Conservation (phyloP, 805 yeast species). For the Metschnikowia rubicola region DNA sequence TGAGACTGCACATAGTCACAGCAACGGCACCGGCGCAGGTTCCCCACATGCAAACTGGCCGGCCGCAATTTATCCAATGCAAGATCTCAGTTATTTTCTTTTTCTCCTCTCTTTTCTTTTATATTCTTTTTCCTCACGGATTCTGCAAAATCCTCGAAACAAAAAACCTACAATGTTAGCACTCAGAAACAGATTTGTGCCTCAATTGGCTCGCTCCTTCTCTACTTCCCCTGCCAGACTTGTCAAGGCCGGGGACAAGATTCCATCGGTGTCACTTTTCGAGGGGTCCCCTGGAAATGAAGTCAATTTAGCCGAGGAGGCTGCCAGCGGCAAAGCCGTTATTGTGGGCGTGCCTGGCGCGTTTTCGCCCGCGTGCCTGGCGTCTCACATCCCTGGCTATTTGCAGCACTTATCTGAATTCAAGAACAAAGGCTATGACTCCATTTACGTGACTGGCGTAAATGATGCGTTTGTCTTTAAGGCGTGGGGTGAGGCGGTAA, state of each 20-base stretch:
- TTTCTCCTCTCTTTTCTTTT: not conserved
- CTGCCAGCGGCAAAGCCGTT: conserved; percentile 47
- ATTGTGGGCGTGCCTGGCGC: conserved; percentile 57
- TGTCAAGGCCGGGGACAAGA: conserved; percentile 54
- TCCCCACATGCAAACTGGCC: not conserved
- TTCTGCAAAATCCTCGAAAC: not conserved
- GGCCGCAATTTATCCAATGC: no score
- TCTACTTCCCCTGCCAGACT: conserved; percentile 18
- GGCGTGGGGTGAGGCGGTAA: conserved; percentile 64
- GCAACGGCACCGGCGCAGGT: not conserved
- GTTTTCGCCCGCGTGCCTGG: conserved; percentile 75
- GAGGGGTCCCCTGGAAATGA: conserved; percentile 65
- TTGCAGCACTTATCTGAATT: conserved; percentile 49
- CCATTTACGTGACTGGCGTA: conserved; percentile 68
- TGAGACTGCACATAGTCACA: no score
- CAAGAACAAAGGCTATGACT: conserved; percentile 59
- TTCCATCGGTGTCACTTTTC: conserved; percentile 56
- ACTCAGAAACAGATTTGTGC: conserved; percentile 3
- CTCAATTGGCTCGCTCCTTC: conserved; percentile 19
- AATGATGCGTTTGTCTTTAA: conserved; percentile 84
- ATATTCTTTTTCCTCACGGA: not conserved
- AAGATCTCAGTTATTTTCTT: not conserved
- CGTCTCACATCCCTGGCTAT: conserved; percentile 73
- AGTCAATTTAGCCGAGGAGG: conserved; percentile 51
- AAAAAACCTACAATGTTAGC: conserved; percentile 1